phyloP scores from a whole-genome alignment of 257 asterid genomes.

The Lycium barbarum region DNA sequence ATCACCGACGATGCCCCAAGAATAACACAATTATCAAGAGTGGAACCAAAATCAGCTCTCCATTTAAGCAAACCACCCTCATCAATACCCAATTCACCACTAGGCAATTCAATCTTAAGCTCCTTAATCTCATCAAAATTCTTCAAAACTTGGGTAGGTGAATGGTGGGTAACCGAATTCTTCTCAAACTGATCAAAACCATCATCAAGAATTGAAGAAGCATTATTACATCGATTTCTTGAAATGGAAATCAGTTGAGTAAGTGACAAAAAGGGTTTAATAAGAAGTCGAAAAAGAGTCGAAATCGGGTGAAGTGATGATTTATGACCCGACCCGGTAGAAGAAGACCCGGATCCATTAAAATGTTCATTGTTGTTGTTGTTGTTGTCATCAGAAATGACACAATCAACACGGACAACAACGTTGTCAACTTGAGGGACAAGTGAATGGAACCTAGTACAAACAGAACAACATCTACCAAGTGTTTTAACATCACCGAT shows the following conservation, averaged over 20 bases:
- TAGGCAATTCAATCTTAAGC: conserved; percentile 76
- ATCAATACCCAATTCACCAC: conserved; percentile 82
- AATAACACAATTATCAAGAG: conserved; percentile 80
- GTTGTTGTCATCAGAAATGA: conserved; percentile 70
- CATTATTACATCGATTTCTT: too few species aligned
- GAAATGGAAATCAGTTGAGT: conserved; percentile 56
- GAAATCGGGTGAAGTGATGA: conserved; percentile 68
- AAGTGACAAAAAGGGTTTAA: conserved; percentile 76
- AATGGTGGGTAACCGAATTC: conserved; percentile 74
- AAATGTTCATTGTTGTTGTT: too few species aligned
- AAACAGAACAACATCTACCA: conserved; percentile 87
- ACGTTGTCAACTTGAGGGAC: conserved; percentile 87
- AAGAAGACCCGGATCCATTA: not conserved
- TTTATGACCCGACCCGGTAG: conserved; percentile 41
- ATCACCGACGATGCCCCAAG: conserved; percentile 77
- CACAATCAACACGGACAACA: conserved; percentile 93
- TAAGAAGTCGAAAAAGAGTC: conserved; percentile 62
- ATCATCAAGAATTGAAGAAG: conserved; percentile 37
- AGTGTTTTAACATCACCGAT: conserved; percentile 90
- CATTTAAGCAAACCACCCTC: conserved; percentile 76
- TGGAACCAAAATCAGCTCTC: conserved; percentile 87
- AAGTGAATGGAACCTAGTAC: conserved; percentile 69
- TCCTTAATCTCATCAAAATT: conserved; percentile 72
- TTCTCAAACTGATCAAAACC: conserved; percentile 38
- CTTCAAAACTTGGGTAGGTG: conserved; percentile 77